A percentile compares a stretch with the other conserved stretches of the same genome.
Conservation (phyloP, 495 filamentous ascomycete species). For the Staphylotrichum tortipilum region DNA sequence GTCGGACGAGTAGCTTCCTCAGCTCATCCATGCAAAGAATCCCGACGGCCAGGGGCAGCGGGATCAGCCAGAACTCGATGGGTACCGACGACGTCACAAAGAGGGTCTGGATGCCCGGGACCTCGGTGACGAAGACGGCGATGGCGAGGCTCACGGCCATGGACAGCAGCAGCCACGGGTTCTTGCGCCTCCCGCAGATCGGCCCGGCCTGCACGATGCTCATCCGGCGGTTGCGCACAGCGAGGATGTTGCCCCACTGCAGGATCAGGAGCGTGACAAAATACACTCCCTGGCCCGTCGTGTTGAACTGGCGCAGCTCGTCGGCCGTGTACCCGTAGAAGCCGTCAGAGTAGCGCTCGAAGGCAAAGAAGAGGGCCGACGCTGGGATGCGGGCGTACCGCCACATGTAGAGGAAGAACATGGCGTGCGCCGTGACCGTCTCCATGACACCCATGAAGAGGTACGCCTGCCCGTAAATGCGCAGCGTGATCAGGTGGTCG, state of each 20-base stretch:
- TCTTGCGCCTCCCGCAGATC: constrained; percentile 38
- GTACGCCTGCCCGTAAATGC: constrained; percentile 44
- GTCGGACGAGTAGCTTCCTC: constrained; percentile 28
- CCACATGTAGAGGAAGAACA: constrained; percentile 47
- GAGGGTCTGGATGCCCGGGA: constrained; percentile 38
- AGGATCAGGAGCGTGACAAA: constrained; percentile 30
- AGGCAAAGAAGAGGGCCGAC: constrained; percentile 37
- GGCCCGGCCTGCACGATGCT: constrained; percentile 46
- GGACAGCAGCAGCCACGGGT: constrained; percentile 40
- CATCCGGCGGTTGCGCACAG: constrained; percentile 42
- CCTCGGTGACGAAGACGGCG: constrained; percentile 46
- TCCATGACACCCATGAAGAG: constrained; percentile 45
- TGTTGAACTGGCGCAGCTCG: constrained; percentile 33
- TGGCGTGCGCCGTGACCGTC: constrained; percentile 38
- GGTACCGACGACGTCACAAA: constrained; percentile 43
- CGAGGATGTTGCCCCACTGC: constrained; percentile 45
- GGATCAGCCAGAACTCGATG: constrained; percentile 45
- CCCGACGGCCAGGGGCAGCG: constrained; percentile 39
- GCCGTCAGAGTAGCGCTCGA: constrained; percentile 38
- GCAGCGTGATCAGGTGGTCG: constrained; percentile 39
- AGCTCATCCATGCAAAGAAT: constrained; percentile 44
- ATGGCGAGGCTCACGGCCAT: constrained; percentile 39
- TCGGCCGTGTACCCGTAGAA: constrained; percentile 40
- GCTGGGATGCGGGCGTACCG: constrained; percentile 34
- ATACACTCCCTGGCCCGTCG: constrained; percentile 20